A percentile compares a stretch with the other conserved stretches of the same genome.
These are phyloP conservation scores for Gomphus bonarii DNA, from an alignment of 1,284 basidiomycete genomes.

Conservation along the genomic window DNA sequence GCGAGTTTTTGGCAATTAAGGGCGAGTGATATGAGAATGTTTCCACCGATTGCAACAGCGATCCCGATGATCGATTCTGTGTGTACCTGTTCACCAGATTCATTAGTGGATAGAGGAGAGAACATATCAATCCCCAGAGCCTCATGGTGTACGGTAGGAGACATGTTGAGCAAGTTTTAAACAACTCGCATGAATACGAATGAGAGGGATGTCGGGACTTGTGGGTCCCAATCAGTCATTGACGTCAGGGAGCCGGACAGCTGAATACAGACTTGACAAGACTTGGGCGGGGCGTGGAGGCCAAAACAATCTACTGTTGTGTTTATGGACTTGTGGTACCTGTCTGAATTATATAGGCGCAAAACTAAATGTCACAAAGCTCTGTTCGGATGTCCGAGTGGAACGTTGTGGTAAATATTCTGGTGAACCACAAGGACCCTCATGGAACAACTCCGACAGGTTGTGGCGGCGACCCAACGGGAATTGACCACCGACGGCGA, in stretches of 20 bases:
- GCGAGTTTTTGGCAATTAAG: slow-evolving; percentile 90
- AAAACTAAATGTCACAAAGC: too few relatives aligned
- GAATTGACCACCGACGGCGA: not conserved
- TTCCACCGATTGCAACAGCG: slow-evolving; percentile 73
- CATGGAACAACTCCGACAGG: not conserved
- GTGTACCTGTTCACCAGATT: slow-evolving; percentile 24
- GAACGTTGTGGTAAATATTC: too few relatives aligned
- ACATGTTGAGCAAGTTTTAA: not conserved
- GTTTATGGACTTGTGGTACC: too few relatives aligned
- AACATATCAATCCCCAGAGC: not conserved
- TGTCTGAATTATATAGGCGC: too few relatives aligned
- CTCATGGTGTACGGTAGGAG: not conserved
- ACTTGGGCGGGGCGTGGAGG: too few relatives aligned
- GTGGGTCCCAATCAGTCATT: not conserved
- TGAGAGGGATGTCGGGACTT: not conserved
- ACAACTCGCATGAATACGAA: not conserved
- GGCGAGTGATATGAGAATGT: slow-evolving; percentile 83
- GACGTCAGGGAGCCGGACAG: not conserved
- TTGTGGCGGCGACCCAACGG: not conserved
- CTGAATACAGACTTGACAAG: too few relatives aligned
- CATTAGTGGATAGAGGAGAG: not conserved
- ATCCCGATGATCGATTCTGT: slow-evolving; percentile 69
- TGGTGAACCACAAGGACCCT: not conserved
- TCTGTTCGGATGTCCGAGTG: too few relatives aligned
- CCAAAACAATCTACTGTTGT: too few relatives aligned